These are phyloP conservation scores for Mucor plumbeus DNA, from an alignment of 371 early-diverging fungal genomes.

Conservation along the genomic window DNA sequence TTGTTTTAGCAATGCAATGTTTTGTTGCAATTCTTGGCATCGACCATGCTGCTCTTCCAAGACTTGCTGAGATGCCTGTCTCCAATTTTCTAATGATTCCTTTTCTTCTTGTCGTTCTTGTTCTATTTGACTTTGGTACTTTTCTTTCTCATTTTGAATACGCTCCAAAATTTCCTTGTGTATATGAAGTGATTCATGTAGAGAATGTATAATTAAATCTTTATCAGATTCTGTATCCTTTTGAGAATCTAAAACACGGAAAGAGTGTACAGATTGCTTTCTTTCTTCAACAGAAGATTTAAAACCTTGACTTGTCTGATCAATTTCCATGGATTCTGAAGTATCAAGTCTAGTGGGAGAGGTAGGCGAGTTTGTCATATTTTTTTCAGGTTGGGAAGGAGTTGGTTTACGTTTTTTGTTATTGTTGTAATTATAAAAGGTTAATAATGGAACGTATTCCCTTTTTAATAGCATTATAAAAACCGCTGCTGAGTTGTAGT, in stretches of 20 bases:
- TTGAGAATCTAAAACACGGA: constrained; percentile 18
- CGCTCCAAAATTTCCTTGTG: constrained; percentile 51
- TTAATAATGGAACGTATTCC: constrained; percentile 23
- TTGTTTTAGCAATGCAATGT: constrained; percentile 18
- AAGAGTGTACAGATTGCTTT: constrained; percentile 26
- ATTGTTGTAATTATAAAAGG: constrained; percentile 18
- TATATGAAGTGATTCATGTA: constrained; percentile 46
- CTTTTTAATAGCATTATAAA: constrained; percentile 26
- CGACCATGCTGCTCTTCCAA: constrained; percentile 30
- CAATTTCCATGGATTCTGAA: neutral
- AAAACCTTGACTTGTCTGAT: constrained; percentile 3
- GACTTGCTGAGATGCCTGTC: constrained; percentile 18
- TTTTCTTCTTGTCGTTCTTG: constrained; percentile 34
- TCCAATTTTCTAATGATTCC: constrained; percentile 18
- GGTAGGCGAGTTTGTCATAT: neutral
- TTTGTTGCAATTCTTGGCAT: constrained; percentile 31
- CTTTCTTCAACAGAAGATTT: constrained; percentile 13
- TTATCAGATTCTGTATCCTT: constrained; percentile 29
- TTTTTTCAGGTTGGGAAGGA: neutral
- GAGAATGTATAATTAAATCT: constrained; percentile 44
- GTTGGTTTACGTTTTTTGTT: constrained; percentile 2
- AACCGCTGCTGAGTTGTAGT: constrained; percentile 24
- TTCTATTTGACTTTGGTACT: constrained; percentile 27
- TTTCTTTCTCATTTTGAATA: constrained; percentile 44
- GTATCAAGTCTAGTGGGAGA: neutral